These are phyloP conservation scores for Vanderwaltozyma yarrowii DNA, from an alignment of 805 yeast genomes.

Conservation along the genomic window DNA sequence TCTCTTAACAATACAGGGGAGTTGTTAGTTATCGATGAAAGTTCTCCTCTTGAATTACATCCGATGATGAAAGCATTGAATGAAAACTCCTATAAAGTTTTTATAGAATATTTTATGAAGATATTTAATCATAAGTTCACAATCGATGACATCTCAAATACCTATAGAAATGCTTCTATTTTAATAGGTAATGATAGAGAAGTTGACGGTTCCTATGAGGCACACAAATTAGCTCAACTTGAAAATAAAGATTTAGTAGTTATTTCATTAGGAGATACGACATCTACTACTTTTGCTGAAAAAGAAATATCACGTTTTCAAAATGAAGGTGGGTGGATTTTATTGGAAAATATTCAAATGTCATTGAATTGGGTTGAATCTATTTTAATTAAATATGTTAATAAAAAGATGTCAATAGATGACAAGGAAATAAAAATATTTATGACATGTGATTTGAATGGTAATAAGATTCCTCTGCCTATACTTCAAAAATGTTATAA, in stretches of 20 bases:
- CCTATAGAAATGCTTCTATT: conserved; percentile 18
- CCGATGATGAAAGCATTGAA: too few species aligned
- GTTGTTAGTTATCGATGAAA: not conserved
- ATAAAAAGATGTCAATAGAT: conserved; percentile 22
- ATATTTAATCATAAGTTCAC: not conserved
- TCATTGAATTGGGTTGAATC: conserved; percentile 52
- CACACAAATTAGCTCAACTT: conserved; percentile 36
- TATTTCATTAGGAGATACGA: conserved; percentile 68
- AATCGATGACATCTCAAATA: not conserved
- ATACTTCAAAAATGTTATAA: conserved; percentile 42
- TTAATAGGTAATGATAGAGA: conserved; percentile 51
- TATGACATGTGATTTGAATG: conserved; percentile 48
- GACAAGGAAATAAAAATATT: conserved; percentile 35
- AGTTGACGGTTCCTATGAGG: conserved; percentile 52
- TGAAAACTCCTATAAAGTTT: too few species aligned
- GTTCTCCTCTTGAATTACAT: not conserved
- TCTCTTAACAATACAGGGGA: not conserved
- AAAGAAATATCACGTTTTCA: conserved; percentile 39
- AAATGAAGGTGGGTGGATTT: conserved; percentile 53
- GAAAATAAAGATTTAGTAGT: conserved; percentile 25
- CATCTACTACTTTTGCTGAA: conserved; percentile 49
- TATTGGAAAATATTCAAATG: conserved; percentile 75
- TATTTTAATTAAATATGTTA: conserved; percentile 37
- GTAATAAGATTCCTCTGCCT: conserved; percentile 44
- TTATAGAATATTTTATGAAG: not conserved